These are phyloP conservation scores for Heterobasidion irregulare DNA, from an alignment of 1,284 basidiomycete genomes.

Conservation along the genomic window DNA sequence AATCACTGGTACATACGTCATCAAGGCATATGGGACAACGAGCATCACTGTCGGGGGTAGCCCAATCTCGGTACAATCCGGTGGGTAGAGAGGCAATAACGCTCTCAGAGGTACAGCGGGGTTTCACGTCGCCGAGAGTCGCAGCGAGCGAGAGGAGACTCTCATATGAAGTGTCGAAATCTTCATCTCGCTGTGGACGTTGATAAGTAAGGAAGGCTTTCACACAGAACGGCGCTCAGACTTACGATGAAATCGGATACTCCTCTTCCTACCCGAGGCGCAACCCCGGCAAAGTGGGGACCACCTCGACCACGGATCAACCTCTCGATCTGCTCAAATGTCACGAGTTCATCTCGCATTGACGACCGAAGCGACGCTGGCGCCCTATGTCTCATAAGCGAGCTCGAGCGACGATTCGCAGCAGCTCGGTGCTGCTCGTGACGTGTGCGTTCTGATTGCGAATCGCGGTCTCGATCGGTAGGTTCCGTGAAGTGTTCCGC, in stretches of 20 bases:
- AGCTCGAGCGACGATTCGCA: not conserved
- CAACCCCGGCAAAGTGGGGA: not conserved
- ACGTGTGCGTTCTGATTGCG: too few relatives aligned
- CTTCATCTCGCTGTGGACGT: slow-evolving; percentile 50
- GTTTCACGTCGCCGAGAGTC: slow-evolving; percentile 55
- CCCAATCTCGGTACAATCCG: slow-evolving; percentile 61
- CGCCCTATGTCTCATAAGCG: not conserved
- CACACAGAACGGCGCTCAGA: not conserved
- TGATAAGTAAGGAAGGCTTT: slow-evolving; percentile 1
- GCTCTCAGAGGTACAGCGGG: slow-evolving; percentile 50
- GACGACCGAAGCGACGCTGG: not conserved
- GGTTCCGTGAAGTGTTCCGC: too few relatives aligned
- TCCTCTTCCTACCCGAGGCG: slow-evolving; percentile 16
- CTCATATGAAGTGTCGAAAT: slow-evolving; percentile 68
- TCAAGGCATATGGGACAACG: slow-evolving; percentile 76
- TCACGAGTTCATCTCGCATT: not conserved
- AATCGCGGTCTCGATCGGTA: too few relatives aligned
- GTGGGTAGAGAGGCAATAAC: slow-evolving; percentile 50
- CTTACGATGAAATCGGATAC: slow-evolving; percentile 58
- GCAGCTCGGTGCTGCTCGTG: too few relatives aligned
- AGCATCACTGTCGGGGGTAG: slow-evolving; percentile 45
- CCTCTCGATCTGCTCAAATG: not conserved
- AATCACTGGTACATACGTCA: slow-evolving; percentile 43
- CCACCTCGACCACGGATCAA: not conserved
- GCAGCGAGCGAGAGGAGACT: slow-evolving; percentile 48